phyloP scores from a whole-genome alignment of 306 rosid genomes.

The Clitoria ternatea region DNA sequence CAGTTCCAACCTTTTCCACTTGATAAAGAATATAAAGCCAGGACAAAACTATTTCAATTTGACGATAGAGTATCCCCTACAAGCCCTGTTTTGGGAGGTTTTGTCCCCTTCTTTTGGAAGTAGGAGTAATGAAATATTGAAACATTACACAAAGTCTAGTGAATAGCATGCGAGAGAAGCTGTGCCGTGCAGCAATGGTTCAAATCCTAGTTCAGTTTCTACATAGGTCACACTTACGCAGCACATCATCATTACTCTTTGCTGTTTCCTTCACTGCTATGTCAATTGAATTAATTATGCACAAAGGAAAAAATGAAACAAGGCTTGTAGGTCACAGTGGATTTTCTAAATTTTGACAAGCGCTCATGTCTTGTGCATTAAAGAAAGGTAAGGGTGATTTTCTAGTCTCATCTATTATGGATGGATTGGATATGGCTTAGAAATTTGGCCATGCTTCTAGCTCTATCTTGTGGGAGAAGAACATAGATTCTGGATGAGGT shows the following conservation, averaged over 20 bases:
- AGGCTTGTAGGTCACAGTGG: slow-evolving; percentile 19
- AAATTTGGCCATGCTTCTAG: slow-evolving; percentile 29
- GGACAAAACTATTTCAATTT: slow-evolving; percentile 10
- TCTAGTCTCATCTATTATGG: slow-evolving; percentile 13
- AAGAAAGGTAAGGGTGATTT: slow-evolving; percentile 11
- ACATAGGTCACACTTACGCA: slow-evolving; percentile 36
- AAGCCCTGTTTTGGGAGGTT: slow-evolving; percentile 1
- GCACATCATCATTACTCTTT: slow-evolving; percentile 40
- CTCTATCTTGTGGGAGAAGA: slow-evolving; percentile 60
- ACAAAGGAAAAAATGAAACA: slow-evolving; percentile 15
- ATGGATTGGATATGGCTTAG: slow-evolving; percentile 21
- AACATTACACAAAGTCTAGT: slow-evolving; percentile 26
- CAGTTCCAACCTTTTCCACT: not conserved
- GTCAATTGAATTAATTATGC: slow-evolving; percentile 28
- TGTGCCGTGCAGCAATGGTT: slow-evolving; percentile 37
- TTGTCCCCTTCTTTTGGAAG: not conserved
- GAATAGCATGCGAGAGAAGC: slow-evolving; percentile 36
- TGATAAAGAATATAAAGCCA: slow-evolving; percentile 2
- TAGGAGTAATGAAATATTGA: slow-evolving; percentile 29
- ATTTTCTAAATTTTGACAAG: slow-evolving; percentile 26
- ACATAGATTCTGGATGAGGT: slow-evolving; percentile 77
- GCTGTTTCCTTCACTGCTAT: slow-evolving; percentile 30
- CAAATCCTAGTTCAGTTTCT: slow-evolving; percentile 39
- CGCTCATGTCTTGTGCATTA: slow-evolving; percentile 27
- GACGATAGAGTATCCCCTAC: slow-evolving; percentile 16